phyloP scores from a whole-genome alignment of 352 stramenopile genomes.

The Phytophthora lateralis region DNA sequence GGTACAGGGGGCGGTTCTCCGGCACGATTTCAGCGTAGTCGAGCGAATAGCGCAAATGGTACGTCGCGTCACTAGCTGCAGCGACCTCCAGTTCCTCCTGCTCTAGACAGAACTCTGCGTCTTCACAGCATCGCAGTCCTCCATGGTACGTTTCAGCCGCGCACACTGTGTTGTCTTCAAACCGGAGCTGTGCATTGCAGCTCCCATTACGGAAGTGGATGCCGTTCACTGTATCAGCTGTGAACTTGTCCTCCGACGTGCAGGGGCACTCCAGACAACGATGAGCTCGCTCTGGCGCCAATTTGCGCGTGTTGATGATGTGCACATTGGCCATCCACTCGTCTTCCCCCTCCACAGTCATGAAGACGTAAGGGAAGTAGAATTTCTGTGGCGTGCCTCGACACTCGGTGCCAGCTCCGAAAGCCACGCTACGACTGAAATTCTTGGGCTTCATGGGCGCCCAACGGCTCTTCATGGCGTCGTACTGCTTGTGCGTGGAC shows the following conservation, averaged over 20 bases:
- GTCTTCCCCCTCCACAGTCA: slow-evolving; percentile 77
- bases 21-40: slow-evolving; percentile 66
- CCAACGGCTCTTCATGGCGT: slow-evolving; percentile 48
- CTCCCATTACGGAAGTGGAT: slow-evolving; percentile 37
- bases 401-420: slow-evolving; percentile 79
- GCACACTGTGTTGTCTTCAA: slow-evolving; percentile 79
- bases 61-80: slow-evolving; percentile 36
- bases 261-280: slow-evolving; percentile 81
- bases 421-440: slow-evolving; percentile 76
- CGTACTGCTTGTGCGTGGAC: slow-evolving; percentile 72
- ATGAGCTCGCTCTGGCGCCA: slow-evolving; percentile 50
- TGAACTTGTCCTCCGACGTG: slow-evolving; percentile 68
- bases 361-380: slow-evolving; percentile 79
- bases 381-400: slow-evolving; percentile 83
- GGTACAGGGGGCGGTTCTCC: slow-evolving; percentile 66
- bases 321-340: slow-evolving; percentile 86
- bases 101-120: slow-evolving; percentile 74
- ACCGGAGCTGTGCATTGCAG: slow-evolving; percentile 71
- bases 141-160: slow-evolving; percentile 64
- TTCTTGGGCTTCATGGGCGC: slow-evolving; percentile 78
- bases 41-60: slow-evolving; percentile 81
- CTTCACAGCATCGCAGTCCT: slow-evolving; percentile 78
- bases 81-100: slow-evolving; percentile 43
- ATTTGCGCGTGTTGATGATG: slow-evolving; percentile 81
- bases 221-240: slow-evolving; percentile 57